Conservation (phyloP, 2,329 filamentous ascomycete species). For the Neofusicoccum kwambonambiense region DNA sequence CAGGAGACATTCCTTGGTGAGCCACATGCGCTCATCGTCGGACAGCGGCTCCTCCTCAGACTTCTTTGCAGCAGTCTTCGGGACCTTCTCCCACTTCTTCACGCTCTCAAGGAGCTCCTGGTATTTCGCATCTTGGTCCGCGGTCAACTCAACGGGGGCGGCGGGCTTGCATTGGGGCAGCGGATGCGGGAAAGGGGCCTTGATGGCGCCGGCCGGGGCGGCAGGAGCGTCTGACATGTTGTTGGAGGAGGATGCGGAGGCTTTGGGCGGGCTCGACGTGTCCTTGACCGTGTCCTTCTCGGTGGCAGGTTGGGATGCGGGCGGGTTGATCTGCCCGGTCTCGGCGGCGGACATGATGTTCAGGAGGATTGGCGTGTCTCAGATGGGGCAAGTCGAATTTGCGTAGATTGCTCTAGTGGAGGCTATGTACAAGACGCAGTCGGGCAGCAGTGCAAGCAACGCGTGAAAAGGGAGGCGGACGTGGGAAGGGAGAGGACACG, state of each 20-base stretch:
- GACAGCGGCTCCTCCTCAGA: slow-evolving; percentile 63
- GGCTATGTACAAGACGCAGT: background rate
- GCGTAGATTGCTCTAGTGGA: slow-evolving; percentile 5
- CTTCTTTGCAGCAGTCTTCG: slow-evolving; percentile 60
- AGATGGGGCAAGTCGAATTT: slow-evolving; percentile 2
- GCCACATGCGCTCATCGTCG: slow-evolving; percentile 81
- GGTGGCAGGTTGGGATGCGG: background rate
- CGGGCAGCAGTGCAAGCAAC: background rate
- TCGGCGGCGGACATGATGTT: slow-evolving; percentile 16
- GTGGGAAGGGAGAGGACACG: background rate
- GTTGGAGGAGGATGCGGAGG: background rate
- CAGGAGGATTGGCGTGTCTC: slow-evolving; percentile 17
- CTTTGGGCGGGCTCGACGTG: background rate
- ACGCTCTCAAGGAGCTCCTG: slow-evolving; percentile 69
- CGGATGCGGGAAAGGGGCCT: slow-evolving; percentile 34
- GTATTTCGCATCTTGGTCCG: slow-evolving; percentile 82
- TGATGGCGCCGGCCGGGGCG: slow-evolving; percentile 18
- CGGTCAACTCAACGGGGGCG: slow-evolving; percentile 60
- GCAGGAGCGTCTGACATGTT: slow-evolving; percentile 4
- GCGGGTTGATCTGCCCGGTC: slow-evolving; percentile 14
- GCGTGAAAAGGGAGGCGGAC: background rate
- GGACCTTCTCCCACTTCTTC: slow-evolving; percentile 69
- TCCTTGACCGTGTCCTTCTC: background rate
- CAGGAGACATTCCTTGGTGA: slow-evolving; percentile 87
- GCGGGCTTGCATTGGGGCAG: slow-evolving; percentile 56